A percentile compares a stretch with the other conserved stretches of the same genome.
These are phyloP conservation scores for Corylus avellana DNA, from an alignment of 306 rosid genomes.

Conservation along the genomic window DNA sequence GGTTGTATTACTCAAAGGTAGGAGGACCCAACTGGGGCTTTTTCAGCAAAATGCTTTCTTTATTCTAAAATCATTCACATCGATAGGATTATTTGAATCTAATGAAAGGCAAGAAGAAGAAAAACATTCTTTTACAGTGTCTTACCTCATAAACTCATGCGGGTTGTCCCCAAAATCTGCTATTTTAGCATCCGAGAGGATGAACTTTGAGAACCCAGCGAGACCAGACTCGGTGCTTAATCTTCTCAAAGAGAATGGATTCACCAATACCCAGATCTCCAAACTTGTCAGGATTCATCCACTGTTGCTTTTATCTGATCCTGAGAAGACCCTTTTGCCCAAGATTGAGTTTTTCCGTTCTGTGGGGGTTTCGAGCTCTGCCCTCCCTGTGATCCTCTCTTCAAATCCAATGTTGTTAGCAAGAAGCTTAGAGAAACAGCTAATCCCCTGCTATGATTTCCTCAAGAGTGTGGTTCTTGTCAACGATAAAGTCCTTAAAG, in stretches of 20 bases:
- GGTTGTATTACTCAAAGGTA: background rate
- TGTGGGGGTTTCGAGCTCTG: conserved; percentile 32
- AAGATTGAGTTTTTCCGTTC: conserved; percentile 39
- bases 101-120: background rate
- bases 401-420: background rate
- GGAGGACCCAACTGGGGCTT: background rate
- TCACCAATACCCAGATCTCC: conserved; percentile 29
- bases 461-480: conserved; percentile 12
- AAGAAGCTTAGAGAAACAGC: conserved; percentile 20
- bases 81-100: background rate
- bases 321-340: conserved; percentile 35
- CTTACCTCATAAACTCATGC: conserved; percentile 36
- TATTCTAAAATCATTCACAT: background rate
- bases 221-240: conserved; percentile 31
- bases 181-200: background rate
- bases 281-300: conserved; percentile 22
- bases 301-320: conserved; percentile 3
- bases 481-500: background rate
- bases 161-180: conserved; percentile 42
- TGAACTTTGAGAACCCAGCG: conserved; percentile 6
- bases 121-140: conserved; percentile 20
- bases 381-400: conserved; percentile 27
- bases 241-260: conserved; percentile 19
- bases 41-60: background rate
- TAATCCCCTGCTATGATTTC: conserved; percentile 21